Percentiles rank a stretch among this genome's conserved stretches.
Conservation (phyloP, 2,329 filamentous ascomycete genomes). For the Neurospora sp. region DNA sequence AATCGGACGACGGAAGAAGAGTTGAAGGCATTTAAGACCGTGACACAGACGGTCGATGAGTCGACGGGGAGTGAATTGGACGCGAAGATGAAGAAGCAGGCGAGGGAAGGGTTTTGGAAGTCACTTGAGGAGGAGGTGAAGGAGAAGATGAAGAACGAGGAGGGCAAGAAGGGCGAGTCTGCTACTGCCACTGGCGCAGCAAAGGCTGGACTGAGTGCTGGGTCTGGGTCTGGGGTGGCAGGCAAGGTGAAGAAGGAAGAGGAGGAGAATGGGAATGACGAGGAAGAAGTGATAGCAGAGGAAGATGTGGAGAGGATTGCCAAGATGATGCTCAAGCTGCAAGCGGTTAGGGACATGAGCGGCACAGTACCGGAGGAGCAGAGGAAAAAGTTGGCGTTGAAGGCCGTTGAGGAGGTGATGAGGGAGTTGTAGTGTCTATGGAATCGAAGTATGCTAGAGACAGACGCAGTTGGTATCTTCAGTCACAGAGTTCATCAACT, state of each 20-base stretch:
- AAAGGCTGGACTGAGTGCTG: constrained; percentile 16
- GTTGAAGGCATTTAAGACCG: not conserved
- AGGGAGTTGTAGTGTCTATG: constrained; percentile 32
- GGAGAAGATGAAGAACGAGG: constrained; percentile 6
- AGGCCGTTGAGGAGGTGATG: constrained; percentile 57
- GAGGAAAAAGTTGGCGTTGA: constrained; percentile 49
- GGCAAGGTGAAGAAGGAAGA: constrained; percentile 12
- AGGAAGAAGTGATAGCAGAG: constrained; percentile 31
- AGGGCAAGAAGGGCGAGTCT: constrained; percentile 10
- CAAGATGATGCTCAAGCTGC: constrained; percentile 54
- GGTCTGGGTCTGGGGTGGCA: not conserved
- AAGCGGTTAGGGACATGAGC: constrained; percentile 50
- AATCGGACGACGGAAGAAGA: not conserved
- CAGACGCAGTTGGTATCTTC: not conserved
- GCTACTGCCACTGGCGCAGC: constrained; percentile 17
- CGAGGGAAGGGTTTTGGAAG: constrained; percentile 3
- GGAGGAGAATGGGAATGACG: constrained; percentile 22
- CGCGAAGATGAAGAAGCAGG: constrained; percentile 19
- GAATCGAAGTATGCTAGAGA: not conserved
- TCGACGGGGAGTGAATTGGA: not conserved
- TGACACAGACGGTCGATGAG: not conserved
- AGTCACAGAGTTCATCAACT: not conserved
- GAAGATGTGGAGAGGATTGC: constrained; percentile 51
- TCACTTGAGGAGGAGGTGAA: not conserved
- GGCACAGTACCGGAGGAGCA: constrained; percentile 51